These are phyloP conservation scores for Fusarium phyllophilum DNA, from an alignment of 2,329 filamentous ascomycete species.

Conservation along the genomic window DNA sequence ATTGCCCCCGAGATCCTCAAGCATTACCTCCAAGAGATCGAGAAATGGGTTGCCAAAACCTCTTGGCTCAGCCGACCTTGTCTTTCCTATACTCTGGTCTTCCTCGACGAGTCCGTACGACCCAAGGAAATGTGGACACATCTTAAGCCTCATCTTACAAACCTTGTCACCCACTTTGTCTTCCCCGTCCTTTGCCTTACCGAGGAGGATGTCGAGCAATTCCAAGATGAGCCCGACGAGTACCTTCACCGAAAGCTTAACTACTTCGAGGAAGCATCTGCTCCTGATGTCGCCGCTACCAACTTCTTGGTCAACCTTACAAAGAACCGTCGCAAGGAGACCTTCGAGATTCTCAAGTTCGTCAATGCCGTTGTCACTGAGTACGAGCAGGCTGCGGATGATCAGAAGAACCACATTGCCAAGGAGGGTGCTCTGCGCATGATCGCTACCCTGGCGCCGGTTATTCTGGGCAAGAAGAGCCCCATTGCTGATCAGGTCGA, in stretches of 20 bases:
- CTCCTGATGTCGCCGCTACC: slow-evolving; percentile 93
- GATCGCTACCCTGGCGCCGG: slow-evolving; percentile 93
- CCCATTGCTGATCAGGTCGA: slow-evolving; percentile 97
- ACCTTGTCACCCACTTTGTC: slow-evolving; percentile 91
- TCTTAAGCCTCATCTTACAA: slow-evolving; percentile 92
- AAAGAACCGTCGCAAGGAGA: slow-evolving; percentile 94
- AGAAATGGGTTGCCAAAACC: slow-evolving; percentile 96
- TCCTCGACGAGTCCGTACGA: slow-evolving; percentile 96
- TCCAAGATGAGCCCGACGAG: slow-evolving; percentile 93
- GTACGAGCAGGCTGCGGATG: slow-evolving; percentile 85
- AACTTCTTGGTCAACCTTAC: slow-evolving; percentile 97
- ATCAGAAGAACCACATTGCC: slow-evolving; percentile 91
- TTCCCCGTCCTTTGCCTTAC: slow-evolving; percentile 95
- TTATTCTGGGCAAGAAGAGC: slow-evolving; percentile 97
- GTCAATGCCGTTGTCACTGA: slow-evolving; percentile 95
- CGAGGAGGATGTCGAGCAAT: slow-evolving; percentile 91
- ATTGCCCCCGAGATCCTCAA: slow-evolving; percentile 97
- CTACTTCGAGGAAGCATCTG: slow-evolving; percentile 96
- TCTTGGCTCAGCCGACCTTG: slow-evolving; percentile 95
- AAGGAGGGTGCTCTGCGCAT: slow-evolving; percentile 97
- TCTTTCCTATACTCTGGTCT: slow-evolving; percentile 91
- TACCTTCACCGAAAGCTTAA: slow-evolving; percentile 98
- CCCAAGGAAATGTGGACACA: slow-evolving; percentile 97
- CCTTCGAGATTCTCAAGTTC: slow-evolving; percentile 92
- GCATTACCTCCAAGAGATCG: slow-evolving; percentile 92